phyloP scores from a whole-genome alignment of 345 rosid species.

The Rhodomyrtus tomentosa region DNA sequence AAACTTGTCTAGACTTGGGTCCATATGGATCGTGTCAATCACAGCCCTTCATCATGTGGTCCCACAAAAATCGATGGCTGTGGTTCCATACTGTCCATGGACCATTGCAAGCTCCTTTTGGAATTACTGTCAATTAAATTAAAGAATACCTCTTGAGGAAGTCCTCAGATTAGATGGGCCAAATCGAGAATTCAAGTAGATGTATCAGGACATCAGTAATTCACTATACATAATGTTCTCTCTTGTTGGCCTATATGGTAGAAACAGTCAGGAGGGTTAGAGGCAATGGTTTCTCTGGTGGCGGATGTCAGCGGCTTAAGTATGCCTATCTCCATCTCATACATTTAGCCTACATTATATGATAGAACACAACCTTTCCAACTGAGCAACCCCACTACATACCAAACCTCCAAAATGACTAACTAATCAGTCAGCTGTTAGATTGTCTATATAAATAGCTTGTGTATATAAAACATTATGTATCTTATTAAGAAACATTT shows the following conservation, averaged over 20 bases:
- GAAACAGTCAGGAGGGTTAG: not conserved
- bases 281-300: not conserved
- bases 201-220: not conserved
- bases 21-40: not conserved
- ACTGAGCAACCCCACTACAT: not conserved
- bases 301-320: not conserved
- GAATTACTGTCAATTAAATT: not conserved
- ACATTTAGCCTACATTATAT: not conserved
- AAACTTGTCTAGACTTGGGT: not conserved
- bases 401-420: not conserved
- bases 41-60: not conserved
- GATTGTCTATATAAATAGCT: not conserved
- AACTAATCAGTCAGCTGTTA: not conserved
- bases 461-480: not conserved
- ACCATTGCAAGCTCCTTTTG: not conserved
- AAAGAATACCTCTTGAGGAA: not conserved
- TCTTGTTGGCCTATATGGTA: not conserved
- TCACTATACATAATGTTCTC: not conserved
- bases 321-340: not conserved
- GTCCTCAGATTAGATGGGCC: not conserved
- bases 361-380: not conserved
- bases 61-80: not conserved
- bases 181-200: not conserved
- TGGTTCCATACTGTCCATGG: not conserved
- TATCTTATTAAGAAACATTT: not conserved